Base-by-base conservation (phyloP, 1,139 yeast genomes). In the Nakaseomyces sp. region DNA sequence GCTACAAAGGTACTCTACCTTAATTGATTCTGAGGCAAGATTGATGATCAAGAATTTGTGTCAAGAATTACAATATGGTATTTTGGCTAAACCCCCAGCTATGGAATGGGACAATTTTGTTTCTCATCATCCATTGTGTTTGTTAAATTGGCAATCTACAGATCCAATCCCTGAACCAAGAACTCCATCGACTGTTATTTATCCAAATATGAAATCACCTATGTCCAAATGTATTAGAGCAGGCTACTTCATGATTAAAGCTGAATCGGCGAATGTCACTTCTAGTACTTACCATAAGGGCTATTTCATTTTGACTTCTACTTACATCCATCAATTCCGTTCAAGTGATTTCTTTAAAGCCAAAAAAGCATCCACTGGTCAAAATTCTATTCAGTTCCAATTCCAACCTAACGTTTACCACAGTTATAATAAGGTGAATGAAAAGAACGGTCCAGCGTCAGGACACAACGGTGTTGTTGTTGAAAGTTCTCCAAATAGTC, bases 21-120 rank as follows among this genome's bases (percentile, higher is more conserved):
- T 78, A 45, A 71, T 83, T 24, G 75, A 73, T 48, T 65, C 73
- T 4, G 87, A 82, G 58, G 72, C 81, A 37, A 71, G 77, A 30
- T 58, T 79, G 2, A 73, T 76, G 47, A 71, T 77, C 40, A 72
- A 75, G 45, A 76, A 73, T 52, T 64, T 83, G 52, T 72, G 81
- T 45, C 78, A 78, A 43, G 82, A 77, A 57, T 66, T 83, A 47
- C 73, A 72, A 48, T 70, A 78, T 45, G 88, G 89, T 6, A 74
- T 82, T 45, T 67, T 81, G 40, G 67, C 77, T 25, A 79, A 80
- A 54, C 82, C 79, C 45, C 68, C 77, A 4, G 74, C 71, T 25
- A 70, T 76, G 52, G 93, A 83, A 64, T 83, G 91, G 91, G 86
- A 81, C 57, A 74, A 77, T 33, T 82, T 81, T 50, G 79, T 83